Evolutionary conservation across 208 protist genomes (phyloP).

Genomic region (Trypanosoma theileri): DNA sequence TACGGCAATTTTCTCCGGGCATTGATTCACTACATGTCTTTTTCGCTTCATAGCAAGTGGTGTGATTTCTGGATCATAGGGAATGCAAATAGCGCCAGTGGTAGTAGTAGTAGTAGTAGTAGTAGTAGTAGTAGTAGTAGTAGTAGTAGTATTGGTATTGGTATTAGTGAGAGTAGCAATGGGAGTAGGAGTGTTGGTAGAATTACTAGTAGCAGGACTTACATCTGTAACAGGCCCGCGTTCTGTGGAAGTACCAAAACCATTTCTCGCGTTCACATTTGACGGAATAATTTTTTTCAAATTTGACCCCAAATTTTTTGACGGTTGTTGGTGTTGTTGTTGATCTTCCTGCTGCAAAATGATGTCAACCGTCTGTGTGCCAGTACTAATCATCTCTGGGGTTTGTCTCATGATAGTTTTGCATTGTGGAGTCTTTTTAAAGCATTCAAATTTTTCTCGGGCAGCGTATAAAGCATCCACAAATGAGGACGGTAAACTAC

Average conservation of each 20-base stretch:
- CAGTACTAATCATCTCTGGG: neutral
- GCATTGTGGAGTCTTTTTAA: neutral
- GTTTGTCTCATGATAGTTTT: neutral
- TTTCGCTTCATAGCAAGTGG: slow-evolving; percentile 40
- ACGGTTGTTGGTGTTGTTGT: neutral
- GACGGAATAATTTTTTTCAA: neutral
- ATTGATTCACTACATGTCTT: slow-evolving; percentile 32
- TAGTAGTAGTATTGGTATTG: neutral
- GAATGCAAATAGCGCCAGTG: slow-evolving; percentile 29
- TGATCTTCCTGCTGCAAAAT: neutral
- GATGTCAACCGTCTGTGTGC: slow-evolving; percentile 12
- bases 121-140: neutral
- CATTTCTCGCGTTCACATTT: neutral
- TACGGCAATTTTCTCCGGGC: slow-evolving; percentile 41
- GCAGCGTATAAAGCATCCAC: slow-evolving; percentile 20
- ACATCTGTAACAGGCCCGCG: neutral
- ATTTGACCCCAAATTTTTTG: neutral
- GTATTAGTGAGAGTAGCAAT: neutral
- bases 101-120: neutral
- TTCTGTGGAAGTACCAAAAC: neutral
- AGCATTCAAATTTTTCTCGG: slow-evolving; percentile 23
- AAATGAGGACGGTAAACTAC: slow-evolving; percentile 31
- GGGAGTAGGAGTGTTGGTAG: neutral
- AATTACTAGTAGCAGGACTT: neutral
- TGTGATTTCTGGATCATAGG: slow-evolving; percentile 40